Base-by-base conservation (phyloP, 2,329 filamentous ascomycete species). In the Aspergillus latus region DNA sequence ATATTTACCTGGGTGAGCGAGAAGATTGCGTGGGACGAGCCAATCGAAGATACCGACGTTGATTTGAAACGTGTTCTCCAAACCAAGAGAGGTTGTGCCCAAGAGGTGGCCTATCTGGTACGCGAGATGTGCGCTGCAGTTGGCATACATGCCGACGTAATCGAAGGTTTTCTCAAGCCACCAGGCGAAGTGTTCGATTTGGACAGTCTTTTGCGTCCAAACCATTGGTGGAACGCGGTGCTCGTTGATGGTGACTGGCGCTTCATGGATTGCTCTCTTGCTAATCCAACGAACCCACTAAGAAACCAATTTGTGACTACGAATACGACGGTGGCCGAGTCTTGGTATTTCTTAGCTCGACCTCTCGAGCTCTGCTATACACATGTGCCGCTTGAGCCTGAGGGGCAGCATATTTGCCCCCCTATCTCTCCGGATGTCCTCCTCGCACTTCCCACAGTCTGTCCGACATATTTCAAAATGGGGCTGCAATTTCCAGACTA, bases 1-100 rank as follows among this genome's bases (percentile, higher is more conserved):
- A 97, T 99, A 60, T 99, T 97, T 68, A 97, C 90, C 1, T 99
- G 93, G 93, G 90, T 96, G 4, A 85, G 90, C 13, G 94, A 99
- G 71, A 92, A 93, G 65, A 87, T 99, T 55, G 84, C 84, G 32
- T 99, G 94, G 94, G 94, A 99, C 52, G 93, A 97, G 66, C 92
- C 96, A 62, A 92, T 91, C 61, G 91, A 96, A 64, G 89, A 88
- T n/a, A 82, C 88, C 6, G 78, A 75, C 15, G 69, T 94, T 51
- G 92, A 99, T 70, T 88, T 92, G 2, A 84, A 89, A 53, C 85
- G 90, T 46, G 90, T 96, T 4, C 87, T 99, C 32, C 88, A 94
- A 63, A 87, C 86, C 15, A 92, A 89, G 71, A 84, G 92, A 59
- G 94, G 86, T 4, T 96, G 88, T 62, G 88, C 91, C 16, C 86